phyloP scores from a whole-genome alignment of 768 basidiomycete species.

The Pulveroboletus sp. region DNA sequence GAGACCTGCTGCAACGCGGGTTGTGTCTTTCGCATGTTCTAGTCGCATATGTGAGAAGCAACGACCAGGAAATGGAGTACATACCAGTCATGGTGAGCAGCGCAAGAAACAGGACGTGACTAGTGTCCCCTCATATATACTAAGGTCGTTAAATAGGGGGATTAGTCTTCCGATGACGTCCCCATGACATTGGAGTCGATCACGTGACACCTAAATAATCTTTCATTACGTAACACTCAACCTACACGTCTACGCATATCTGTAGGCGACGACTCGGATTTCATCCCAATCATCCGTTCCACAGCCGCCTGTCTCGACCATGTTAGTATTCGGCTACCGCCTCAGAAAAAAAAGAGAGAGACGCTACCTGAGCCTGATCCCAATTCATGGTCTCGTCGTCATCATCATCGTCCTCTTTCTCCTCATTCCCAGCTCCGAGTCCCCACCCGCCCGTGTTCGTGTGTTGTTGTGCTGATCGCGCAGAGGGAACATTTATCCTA shows the following conservation, averaged over 20 bases:
- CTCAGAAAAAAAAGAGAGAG: background rate
- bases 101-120: background rate
- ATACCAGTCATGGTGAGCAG: slow-evolving; percentile 11
- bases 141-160: slow-evolving; percentile 8
- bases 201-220: slow-evolving; percentile 9
- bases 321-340: background rate
- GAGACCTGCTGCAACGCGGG: slow-evolving; percentile 50
- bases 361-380: slow-evolving; percentile 61
- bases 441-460: slow-evolving; percentile 74
- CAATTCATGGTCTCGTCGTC: slow-evolving; percentile 61
- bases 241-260: slow-evolving; percentile 26
- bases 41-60: background rate
- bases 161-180: slow-evolving; percentile 10
- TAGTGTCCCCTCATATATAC: background rate
- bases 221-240: slow-evolving; percentile 9
- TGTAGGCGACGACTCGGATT: slow-evolving; percentile 23
- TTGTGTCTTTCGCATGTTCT: slow-evolving; percentile 36
- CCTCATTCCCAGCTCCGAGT: slow-evolving; percentile 56
- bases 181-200: background rate
- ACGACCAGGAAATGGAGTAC: background rate
- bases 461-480: slow-evolving; percentile 35
- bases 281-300: slow-evolving; percentile 57
- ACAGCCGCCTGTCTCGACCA: slow-evolving; percentile 40
- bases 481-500: background rate
- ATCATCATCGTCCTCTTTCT: slow-evolving; percentile 60